Conservation (phyloP, 2,329 filamentous ascomycete genomes). For the Mycosphaerelloides madeirae region DNA sequence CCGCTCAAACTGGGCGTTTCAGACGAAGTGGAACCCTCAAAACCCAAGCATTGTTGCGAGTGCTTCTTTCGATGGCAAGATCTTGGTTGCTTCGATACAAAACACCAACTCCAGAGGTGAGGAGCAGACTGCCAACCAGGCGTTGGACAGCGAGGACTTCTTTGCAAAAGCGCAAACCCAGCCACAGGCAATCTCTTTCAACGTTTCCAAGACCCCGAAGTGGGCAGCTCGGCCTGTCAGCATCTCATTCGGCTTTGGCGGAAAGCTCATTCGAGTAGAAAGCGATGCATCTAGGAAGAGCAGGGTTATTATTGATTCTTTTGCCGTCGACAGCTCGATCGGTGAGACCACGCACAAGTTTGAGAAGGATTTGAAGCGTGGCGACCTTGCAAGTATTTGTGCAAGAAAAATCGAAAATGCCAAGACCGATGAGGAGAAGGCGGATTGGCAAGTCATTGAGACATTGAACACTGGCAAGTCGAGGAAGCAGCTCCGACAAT, state of each 20-base stretch:
- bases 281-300: conserved; percentile 63
- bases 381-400: conserved; percentile 74
- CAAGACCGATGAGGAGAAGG: conserved; percentile 83
- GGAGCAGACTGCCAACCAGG: conserved; percentile 58
- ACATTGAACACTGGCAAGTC: conserved; percentile 80
- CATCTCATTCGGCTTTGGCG: conserved; percentile 91
- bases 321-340: conserved; percentile 80
- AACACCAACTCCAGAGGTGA: conserved; percentile 74
- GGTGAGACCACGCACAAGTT: conserved; percentile 82
- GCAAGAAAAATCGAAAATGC: conserved; percentile 70
- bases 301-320: conserved; percentile 78
- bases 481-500: conserved; percentile 79
- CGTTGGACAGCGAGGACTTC: conserved; percentile 88
- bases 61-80: conserved; percentile 95
- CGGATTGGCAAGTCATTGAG: conserved; percentile 92
- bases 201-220: conserved; percentile 75
- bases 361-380: conserved; percentile 72
- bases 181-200: conserved; percentile 85
- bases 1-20: conserved; percentile 99
- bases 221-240: conserved; percentile 85
- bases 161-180: conserved; percentile 90
- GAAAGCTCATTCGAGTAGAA: conserved; percentile 77
- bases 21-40: conserved; percentile 87
- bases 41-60: conserved; percentile 91
- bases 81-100: conserved; percentile 87